Conservation (phyloP, 306 rosid genomes). For the Cucurbita moschata region DNA sequence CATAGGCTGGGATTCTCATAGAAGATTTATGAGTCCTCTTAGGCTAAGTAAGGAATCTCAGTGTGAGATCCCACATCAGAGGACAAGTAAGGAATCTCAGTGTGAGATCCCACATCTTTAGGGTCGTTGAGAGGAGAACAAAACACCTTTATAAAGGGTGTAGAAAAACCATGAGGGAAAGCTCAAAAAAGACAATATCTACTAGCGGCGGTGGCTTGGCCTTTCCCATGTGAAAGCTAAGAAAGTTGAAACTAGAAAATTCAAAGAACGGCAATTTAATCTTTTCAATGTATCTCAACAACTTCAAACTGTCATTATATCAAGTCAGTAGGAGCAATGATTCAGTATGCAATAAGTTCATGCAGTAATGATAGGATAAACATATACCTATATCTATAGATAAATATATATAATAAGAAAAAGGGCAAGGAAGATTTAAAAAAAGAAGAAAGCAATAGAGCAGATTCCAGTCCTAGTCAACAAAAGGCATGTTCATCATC, state of each 20-base stretch:
- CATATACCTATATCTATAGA: not conserved
- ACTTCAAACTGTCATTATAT: not conserved
- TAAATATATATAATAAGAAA: not conserved
- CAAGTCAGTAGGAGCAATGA: not conserved
- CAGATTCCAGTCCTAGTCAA: constrained; percentile 19
- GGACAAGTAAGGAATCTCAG: not conserved
- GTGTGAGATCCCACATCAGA: too few relatives aligned
- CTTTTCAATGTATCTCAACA: not conserved
- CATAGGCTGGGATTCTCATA: not conserved
- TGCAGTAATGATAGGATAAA: not conserved
- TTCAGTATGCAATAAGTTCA: constrained; percentile 3
- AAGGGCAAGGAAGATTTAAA: not conserved
- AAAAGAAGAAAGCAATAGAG: constrained; percentile 1
- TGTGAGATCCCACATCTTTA: too few relatives aligned
- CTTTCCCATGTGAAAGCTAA: not conserved
- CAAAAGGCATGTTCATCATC: constrained; percentile 24
- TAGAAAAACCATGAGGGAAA: too few relatives aligned
- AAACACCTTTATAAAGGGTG: too few relatives aligned
- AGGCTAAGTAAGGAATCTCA: not conserved
- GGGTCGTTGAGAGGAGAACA: too few relatives aligned
- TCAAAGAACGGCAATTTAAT: not conserved
- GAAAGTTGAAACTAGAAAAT: not conserved
- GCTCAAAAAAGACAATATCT: too few relatives aligned
- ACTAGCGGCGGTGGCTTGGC: too few relatives aligned
- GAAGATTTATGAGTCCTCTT: not conserved